A percentile compares a stretch with the other conserved stretches of the same genome.
Conservation (phyloP, 192 early-diverging fungal species). For the Dispira simplex region DNA sequence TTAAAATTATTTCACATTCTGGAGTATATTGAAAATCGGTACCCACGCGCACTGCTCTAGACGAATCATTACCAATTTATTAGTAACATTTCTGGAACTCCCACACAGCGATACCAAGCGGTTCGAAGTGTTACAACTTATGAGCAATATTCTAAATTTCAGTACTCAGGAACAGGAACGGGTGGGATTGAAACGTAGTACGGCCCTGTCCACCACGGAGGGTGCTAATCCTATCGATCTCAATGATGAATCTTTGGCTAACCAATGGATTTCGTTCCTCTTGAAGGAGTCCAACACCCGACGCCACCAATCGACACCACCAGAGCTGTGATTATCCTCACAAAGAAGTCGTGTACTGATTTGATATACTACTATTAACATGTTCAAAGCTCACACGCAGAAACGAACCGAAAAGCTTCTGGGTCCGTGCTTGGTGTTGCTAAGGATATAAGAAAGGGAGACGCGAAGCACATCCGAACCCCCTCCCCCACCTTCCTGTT, state of each 20-base stretch:
- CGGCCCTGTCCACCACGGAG: constrained; percentile 25
- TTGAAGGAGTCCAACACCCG: constrained; percentile 39
- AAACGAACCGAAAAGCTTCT: too few relatives aligned
- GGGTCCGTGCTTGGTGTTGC: too few relatives aligned
- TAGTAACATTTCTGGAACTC: constrained; percentile 72
- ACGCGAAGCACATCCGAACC: too few relatives aligned
- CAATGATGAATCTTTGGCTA: constrained; percentile 48
- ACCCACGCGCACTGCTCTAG: constrained; percentile 23
- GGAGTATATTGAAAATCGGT: too few relatives aligned
- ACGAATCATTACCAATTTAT: constrained; percentile 74
- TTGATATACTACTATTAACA: too few relatives aligned
- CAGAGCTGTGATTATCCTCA: neutral
- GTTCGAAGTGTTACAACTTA: constrained; percentile 82
- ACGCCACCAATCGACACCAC: constrained; percentile 2
- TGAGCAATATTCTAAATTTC: constrained; percentile 76
- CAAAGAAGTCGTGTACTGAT: too few relatives aligned
- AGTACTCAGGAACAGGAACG: constrained; percentile 77
- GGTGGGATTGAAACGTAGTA: constrained; percentile 55
- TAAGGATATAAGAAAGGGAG: too few relatives aligned
- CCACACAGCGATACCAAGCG: constrained; percentile 81
- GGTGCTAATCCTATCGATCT: constrained; percentile 4
- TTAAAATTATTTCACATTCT: too few relatives aligned
- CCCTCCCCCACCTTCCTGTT: too few relatives aligned
- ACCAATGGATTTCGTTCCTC: constrained; percentile 69
- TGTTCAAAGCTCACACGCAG: too few relatives aligned